Conservation (phyloP, 1,139 yeast species). For the Saccharomyces hybrid region DNA sequence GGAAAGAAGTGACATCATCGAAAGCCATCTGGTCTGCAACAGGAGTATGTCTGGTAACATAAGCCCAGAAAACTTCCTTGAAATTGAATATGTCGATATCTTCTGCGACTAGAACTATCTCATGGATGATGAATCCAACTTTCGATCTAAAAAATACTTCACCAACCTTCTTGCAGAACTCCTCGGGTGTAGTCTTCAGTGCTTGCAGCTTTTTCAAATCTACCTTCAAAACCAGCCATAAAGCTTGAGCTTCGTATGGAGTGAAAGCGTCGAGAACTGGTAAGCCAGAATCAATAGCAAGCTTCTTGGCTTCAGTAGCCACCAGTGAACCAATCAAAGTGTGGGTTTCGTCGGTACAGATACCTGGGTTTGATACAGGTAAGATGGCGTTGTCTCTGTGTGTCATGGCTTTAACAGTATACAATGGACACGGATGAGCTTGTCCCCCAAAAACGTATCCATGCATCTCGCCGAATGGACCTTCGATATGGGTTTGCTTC, state of each 20-base stretch:
- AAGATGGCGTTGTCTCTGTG: slow-evolving; percentile 21
- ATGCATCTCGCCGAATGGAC: slow-evolving; percentile 27
- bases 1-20: slow-evolving; percentile 14
- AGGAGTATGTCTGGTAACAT: slow-evolving; percentile 23
- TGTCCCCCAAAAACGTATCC: slow-evolving; percentile 21
- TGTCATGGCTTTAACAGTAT: slow-evolving; percentile 17
- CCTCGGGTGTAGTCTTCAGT: slow-evolving; percentile 10
- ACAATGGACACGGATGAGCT: slow-evolving; percentile 20
- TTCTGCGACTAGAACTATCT: slow-evolving; percentile 21
- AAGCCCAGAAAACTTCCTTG: slow-evolving; percentile 22
- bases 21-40: slow-evolving; percentile 16
- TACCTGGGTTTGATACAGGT: slow-evolving; percentile 24
- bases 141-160: slow-evolving; percentile 13
- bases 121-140: slow-evolving; percentile 15
- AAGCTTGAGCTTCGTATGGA: slow-evolving; percentile 23
- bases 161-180: slow-evolving; percentile 13
- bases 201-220: slow-evolving; percentile 14
- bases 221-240: slow-evolving; percentile 18
- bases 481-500: slow-evolving; percentile 14
- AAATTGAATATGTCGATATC: slow-evolving; percentile 23
- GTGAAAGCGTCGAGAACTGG: slow-evolving; percentile 19
- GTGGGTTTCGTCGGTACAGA: slow-evolving; percentile 23
- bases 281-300: slow-evolving; percentile 6
- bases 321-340: slow-evolving; percentile 22
- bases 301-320: slow-evolving; percentile 14